Evolutionary conservation across 2,329 filamentous ascomycete species (phyloP).

Genomic region (Colletotrichum horii): DNA sequence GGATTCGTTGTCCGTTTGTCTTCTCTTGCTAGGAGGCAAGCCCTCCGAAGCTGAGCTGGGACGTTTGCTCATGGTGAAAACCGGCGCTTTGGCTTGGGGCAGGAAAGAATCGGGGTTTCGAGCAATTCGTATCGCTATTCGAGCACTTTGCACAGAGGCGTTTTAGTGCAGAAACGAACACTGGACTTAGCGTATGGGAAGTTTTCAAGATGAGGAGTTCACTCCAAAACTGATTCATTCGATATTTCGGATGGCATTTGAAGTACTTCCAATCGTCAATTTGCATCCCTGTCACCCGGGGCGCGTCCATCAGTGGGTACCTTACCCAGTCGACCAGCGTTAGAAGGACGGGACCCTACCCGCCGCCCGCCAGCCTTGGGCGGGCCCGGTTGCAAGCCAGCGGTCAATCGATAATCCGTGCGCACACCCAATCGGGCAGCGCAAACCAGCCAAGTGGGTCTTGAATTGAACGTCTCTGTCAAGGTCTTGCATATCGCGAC

Average conservation of each 20-base stretch:
- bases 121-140: neutral
- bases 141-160: neutral
- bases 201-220: neutral
- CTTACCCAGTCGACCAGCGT: neutral
- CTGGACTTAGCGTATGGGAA: neutral
- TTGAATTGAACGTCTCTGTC: neutral
- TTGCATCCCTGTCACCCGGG: neutral
- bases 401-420: slow-evolving; percentile 12
- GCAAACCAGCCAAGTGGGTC: neutral
- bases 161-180: neutral
- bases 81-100: neutral
- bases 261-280: neutral
- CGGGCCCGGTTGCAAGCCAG: neutral
- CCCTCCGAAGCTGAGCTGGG: neutral
- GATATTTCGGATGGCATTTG: neutral
- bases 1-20: slow-evolving; percentile 23
- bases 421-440: neutral
- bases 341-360: neutral
- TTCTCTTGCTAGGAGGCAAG: slow-evolving; percentile 23
- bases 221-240: neutral
- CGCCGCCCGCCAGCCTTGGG: neutral
- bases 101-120: neutral
- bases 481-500: slow-evolving; percentile 8
- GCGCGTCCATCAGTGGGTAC: neutral
- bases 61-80: slow-evolving; percentile 13